These are phyloP conservation scores for Ustilago esculenta DNA, from an alignment of 1,284 basidiomycete genomes.

Conservation along the genomic window DNA sequence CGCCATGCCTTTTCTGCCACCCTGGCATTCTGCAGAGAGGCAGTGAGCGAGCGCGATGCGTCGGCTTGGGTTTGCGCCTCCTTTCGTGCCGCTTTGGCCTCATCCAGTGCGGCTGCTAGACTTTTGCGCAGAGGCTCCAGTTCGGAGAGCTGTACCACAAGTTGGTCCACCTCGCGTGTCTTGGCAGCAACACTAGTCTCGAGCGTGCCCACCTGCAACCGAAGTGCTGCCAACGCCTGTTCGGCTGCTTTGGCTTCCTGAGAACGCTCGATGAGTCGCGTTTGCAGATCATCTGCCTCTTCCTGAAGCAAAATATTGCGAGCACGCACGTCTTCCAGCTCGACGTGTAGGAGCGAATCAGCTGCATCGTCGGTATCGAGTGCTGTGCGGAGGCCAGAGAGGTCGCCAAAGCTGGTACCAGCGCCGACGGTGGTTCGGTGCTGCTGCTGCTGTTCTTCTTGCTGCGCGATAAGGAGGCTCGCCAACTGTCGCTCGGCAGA, in stretches of 20 bases:
- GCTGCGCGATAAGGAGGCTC: conserved; percentile 11
- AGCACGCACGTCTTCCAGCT: conserved; percentile 18
- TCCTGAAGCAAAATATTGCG: conserved; percentile 18
- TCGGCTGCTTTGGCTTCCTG: conserved; percentile 24
- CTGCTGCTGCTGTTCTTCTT: conserved; percentile 16
- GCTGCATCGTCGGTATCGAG: conserved; percentile 16
- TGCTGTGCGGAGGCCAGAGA: conserved; percentile 1
- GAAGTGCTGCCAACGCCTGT: conserved; percentile 19
- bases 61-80: conserved; percentile 25
- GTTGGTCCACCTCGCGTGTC: conserved; percentile 16
- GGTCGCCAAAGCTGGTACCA: conserved; percentile 15
- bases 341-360: neutral
- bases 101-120: conserved; percentile 17
- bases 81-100: conserved; percentile 11
- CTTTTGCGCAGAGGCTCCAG: conserved; percentile 18
- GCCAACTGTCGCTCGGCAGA: conserved; percentile 26
- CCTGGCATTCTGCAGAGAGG: conserved; percentile 32
- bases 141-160: conserved; percentile 21
- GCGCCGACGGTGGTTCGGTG: neutral
- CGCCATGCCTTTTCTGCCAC: conserved; percentile 31
- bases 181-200: conserved; percentile 27
- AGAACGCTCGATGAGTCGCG: conserved; percentile 10
- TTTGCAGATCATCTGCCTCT: conserved; percentile 22
- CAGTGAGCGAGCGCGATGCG: conserved; percentile 15
- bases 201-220: conserved; percentile 15